phyloP scores from a whole-genome alignment of 108 stramenopile genomes.

The Asterionellopsis glacialis region DNA sequence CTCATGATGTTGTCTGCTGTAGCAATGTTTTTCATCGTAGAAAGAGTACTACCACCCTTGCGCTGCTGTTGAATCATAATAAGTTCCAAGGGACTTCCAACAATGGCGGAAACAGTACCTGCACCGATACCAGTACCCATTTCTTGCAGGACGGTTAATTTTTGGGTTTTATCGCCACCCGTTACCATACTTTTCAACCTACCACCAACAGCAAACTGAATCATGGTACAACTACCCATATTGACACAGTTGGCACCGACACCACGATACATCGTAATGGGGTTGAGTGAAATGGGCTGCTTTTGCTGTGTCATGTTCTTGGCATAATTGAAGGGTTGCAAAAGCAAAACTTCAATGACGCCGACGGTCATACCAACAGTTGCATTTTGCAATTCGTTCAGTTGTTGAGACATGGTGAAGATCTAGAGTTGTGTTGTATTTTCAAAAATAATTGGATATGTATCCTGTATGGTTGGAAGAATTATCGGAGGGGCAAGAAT shows the following conservation, averaged over 20 bases:
- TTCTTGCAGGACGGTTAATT: constrained; percentile 59
- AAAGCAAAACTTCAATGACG: constrained; percentile 82
- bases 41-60: constrained; percentile 61
- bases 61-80: constrained; percentile 97
- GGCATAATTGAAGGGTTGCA: constrained; percentile 92
- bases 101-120: constrained; percentile 74
- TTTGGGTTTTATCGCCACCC: constrained; percentile 34
- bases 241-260: constrained; percentile 86
- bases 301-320: constrained; percentile 90
- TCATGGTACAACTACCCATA: constrained; percentile 93
- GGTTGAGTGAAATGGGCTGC: constrained; percentile 74
- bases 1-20: constrained; percentile 59
- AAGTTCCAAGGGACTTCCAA: constrained; percentile 86
- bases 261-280: constrained; percentile 80
- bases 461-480: background rate
- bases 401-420: constrained; percentile 68
- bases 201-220: constrained; percentile 89
- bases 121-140: constrained; percentile 80
- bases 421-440: background rate
- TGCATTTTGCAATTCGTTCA: constrained; percentile 87
- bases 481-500: background rate
- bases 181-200: constrained; percentile 57
- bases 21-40: constrained; percentile 53
- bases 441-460: background rate
- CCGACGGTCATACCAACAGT: constrained; percentile 93